Percentiles rank a stretch among this genome's conserved stretches.
These are phyloP conservation scores for Camelina neglecta DNA, from an alignment of 345 rosid species.

Conservation along the genomic window DNA sequence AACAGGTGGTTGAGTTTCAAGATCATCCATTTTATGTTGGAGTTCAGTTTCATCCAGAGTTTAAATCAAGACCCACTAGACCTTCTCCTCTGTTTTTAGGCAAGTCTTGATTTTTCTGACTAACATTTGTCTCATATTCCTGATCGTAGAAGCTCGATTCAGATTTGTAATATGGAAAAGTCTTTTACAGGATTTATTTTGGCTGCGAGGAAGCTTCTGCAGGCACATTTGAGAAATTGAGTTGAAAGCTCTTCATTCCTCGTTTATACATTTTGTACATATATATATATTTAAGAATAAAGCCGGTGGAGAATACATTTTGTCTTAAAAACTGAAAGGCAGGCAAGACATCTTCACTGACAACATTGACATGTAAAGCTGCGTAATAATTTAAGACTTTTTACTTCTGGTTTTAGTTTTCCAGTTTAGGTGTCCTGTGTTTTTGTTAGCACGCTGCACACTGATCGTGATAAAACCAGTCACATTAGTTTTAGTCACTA, in stretches of 20 bases:
- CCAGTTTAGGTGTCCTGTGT: no score
- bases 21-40: constrained; percentile 82
- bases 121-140: constrained; percentile 23
- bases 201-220: constrained; percentile 76
- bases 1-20: constrained; percentile 73
- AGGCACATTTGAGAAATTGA: constrained; percentile 53
- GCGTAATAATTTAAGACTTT: no score
- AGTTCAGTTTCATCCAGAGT: constrained; percentile 96
- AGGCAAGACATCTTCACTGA: no score
- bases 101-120: constrained; percentile 37
- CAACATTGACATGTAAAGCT: no score
- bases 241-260: constrained; percentile 9
- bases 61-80: constrained; percentile 86
- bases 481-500: no score
- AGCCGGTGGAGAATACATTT: not conserved
- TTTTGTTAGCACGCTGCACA: no score
- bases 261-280: constrained; percentile 25
- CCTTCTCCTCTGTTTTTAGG: constrained; percentile 94
- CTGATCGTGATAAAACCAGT: no score
- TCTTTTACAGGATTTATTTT: constrained; percentile 67
- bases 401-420: no score
- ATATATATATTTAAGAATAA: constrained; percentile 10
- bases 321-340: not conserved
- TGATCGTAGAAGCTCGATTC: constrained; percentile 11
- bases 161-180: constrained; percentile 2